Evolutionary conservation across 2,329 filamentous ascomycete species (phyloP), one percentile per base, ranked within the genome.

Genomic region (Fusarium pseudoanthophilum): DNA sequence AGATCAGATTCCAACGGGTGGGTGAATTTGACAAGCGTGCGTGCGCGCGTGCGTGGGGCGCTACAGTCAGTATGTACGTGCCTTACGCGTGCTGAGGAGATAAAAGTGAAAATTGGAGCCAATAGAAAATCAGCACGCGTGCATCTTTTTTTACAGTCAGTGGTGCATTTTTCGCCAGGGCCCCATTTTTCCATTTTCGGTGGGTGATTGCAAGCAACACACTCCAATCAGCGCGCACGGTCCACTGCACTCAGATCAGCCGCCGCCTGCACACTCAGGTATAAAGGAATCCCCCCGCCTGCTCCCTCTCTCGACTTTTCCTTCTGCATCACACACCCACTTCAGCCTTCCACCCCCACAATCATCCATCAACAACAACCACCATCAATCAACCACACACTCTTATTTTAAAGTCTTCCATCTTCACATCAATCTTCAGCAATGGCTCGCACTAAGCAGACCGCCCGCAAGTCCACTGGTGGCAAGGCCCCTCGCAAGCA

Each of bases 401-500:
- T 53, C 78, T 78, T 80, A 10, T 73, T 75, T 18, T 20, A 37
- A 73, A 45, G 78, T 77, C 71, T 79, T 75, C 72, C 72, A 73
- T 71, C 79, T 81, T 78, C 80, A 78, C 79, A 78, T 82, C 48
- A 64, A 67, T 79, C 81, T 79, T 69, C 80, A 79, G 83, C 80
- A 86, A 91, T 91, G 89, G 89, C 89, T 79, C 89, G 89, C 80
- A 91, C 89, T 75, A 91, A 91, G 88, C 89, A 91, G 83, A 91
- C 88, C 80, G 90, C 90, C 80, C 89, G 90, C 83, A 92, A 97
- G 89, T 92, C 91, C 84, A 93, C 91, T 80, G 91, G 91, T 91
- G 91, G 91, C 89, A 92, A 93, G 88, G 91, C 91, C 79, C 91
- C 91, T 74, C 90, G 91, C 87, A 99, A 99, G 94, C 95, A 98